Evolutionary conservation across 2,329 filamentous ascomycete species (phyloP), one percentile per base, ranked within the genome.

Genomic region (Aspergillus unguis): DNA sequence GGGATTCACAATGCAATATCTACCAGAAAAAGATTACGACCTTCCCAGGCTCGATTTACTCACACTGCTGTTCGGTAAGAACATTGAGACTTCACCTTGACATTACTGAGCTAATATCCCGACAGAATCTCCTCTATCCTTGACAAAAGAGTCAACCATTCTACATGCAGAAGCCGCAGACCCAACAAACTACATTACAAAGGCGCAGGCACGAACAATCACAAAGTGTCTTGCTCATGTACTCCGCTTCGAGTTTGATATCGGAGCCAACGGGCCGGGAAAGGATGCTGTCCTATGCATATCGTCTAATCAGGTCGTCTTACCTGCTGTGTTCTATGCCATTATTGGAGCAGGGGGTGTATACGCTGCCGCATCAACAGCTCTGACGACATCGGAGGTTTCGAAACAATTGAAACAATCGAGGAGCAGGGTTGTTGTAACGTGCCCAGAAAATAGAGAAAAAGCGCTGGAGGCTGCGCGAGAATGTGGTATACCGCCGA

Each of bases 301-400:
- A 28, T 81, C 79, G 1, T 77, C 78, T 0, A 83, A 83, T 2
- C 79, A 85, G 58, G 77, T 77, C 42, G 71, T 83, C 4, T 70
- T 85, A 0, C 76, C 81, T 0, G 71, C 77, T 9, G 58, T 82
- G 1, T 81, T 82, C 61, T 85, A 76, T 57, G 79, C 77, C 10
- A 76, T 83, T 48, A 72, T 85, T 42, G 82, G 80, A 3, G 81
- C 82, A 2, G 82, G 78, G 1, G 83, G 81, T 17, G 75, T 85
- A 27, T 85, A 82, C 59, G 81, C 80, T 54, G 79, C 23, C 55
- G 80, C 25, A 64, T 78, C 27, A 74, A 74, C 46, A 80, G 80
- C 62, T 76, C 76, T 38, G 73, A 75, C 27, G 77, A 80, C 17
- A 3, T 9, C 43, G 11, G 56, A 58, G 29, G 37, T 58, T 2